Conservation (phyloP, 1,284 basidiomycete species). For the Hemileia vastatrix region DNA sequence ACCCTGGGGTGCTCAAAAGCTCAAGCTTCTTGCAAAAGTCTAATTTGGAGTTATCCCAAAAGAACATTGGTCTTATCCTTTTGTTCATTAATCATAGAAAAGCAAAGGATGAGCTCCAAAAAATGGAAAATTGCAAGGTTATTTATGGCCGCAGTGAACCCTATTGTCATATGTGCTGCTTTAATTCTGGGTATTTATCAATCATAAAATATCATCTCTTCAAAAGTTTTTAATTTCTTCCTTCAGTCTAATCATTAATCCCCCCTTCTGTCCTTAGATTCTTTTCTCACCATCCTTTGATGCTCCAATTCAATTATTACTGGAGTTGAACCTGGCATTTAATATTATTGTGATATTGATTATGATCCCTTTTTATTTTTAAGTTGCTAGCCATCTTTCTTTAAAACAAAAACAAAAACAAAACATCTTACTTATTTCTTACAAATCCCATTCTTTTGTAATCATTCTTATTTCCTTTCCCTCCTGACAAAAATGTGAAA, state of each 20-base stretch:
- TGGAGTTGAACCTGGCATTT: constrained; percentile 25
- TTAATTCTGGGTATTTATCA: constrained; percentile 1
- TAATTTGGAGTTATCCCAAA: constrained; percentile 36
- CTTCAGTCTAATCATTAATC: not conserved
- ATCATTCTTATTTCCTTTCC: not conserved
- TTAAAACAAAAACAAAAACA: not conserved
- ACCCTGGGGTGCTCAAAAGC: constrained; percentile 84
- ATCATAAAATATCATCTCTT: not conserved
- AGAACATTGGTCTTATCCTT: constrained; percentile 39
- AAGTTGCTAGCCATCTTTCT: not conserved
- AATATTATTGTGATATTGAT: constrained; percentile 31
- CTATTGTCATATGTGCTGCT: constrained; percentile 38
- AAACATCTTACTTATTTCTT: not conserved
- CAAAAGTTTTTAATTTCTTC: not conserved
- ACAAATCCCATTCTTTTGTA: not conserved
- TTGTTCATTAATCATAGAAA: constrained; percentile 33
- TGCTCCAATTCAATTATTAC: constrained; percentile 24
- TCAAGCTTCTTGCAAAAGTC: constrained; percentile 62
- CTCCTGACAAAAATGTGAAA: not conserved
- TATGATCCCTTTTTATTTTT: constrained; percentile 39
- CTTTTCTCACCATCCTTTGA: constrained; percentile 24
- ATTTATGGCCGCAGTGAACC: constrained; percentile 40
- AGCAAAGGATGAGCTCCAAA: constrained; percentile 29
- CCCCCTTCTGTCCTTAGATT: constrained; percentile 8
- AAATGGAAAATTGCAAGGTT: constrained; percentile 27